A percentile compares a stretch with the other conserved stretches of the same genome.
These are phyloP conservation scores for Ceratocystis smalleyi DNA, from an alignment of 2,329 filamentous ascomycete genomes.

Conservation along the genomic window DNA sequence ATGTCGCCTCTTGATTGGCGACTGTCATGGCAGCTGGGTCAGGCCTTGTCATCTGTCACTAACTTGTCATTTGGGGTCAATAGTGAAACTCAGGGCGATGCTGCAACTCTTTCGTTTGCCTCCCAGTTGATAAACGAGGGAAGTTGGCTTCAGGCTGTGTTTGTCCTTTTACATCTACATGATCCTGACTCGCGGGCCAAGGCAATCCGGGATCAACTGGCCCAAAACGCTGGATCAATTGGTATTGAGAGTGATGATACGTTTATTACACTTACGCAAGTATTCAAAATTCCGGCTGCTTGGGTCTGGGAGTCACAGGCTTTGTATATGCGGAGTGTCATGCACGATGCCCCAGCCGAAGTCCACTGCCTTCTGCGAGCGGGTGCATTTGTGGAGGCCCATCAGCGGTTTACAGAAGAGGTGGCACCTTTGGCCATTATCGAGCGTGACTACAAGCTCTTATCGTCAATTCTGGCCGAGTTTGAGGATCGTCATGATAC, in stretches of 20 bases:
- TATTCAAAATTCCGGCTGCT: slow-evolving; percentile 52
- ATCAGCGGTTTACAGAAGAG: slow-evolving; percentile 62
- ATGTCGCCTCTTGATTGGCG: slow-evolving; percentile 60
- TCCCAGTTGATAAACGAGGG: slow-evolving; percentile 46
- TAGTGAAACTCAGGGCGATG: slow-evolving; percentile 46
- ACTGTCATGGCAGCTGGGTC: slow-evolving; percentile 72
- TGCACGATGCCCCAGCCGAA: slow-evolving; percentile 53
- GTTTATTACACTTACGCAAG: slow-evolving; percentile 45
- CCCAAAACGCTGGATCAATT: slow-evolving; percentile 53
- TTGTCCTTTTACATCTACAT: slow-evolving; percentile 63
- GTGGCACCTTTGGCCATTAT: slow-evolving; percentile 75
- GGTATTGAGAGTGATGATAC: slow-evolving; percentile 37
- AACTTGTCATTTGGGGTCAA: slow-evolving; percentile 38
- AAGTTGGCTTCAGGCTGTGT: slow-evolving; percentile 55
- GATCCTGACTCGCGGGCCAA: slow-evolving; percentile 45
- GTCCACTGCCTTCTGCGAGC: slow-evolving; percentile 69
- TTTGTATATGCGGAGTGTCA: slow-evolving; percentile 59
- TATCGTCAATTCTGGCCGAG: slow-evolving; percentile 53
- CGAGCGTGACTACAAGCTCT: slow-evolving; percentile 57
- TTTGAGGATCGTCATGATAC: slow-evolving; percentile 49
- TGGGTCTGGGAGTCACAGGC: slow-evolving; percentile 88
- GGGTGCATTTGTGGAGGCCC: slow-evolving; percentile 61
- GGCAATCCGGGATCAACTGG: slow-evolving; percentile 57
- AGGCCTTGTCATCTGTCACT: slow-evolving; percentile 41
- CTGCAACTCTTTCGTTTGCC: slow-evolving; percentile 49